Evolutionary conservation across 2,329 filamentous ascomycete species (phyloP).

Genomic region (Aspergillus ochraceus): DNA sequence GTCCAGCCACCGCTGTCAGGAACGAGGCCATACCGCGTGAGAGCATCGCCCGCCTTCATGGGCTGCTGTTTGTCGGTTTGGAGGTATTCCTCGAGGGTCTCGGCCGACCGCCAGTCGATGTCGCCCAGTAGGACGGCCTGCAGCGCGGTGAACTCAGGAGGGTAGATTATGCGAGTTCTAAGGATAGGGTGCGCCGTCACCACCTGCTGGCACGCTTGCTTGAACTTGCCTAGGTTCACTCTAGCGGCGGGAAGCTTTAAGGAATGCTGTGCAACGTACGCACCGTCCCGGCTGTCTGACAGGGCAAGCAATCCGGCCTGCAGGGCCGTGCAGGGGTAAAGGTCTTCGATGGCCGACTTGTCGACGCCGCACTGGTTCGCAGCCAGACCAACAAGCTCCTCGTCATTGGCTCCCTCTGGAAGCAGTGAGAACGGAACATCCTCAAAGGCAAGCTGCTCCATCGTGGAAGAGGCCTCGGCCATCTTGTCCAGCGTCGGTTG

Average conservation of each 20-base stretch:
- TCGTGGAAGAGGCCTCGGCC: slow-evolving; percentile 3
- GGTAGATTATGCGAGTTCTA: slow-evolving; percentile 41
- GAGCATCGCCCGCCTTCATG: neutral
- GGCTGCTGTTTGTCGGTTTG: neutral
- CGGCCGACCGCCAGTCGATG: slow-evolving; percentile 21
- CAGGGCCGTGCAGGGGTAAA: slow-evolving; percentile 32
- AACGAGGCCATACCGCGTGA: slow-evolving; percentile 7
- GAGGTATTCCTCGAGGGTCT: slow-evolving; percentile 2
- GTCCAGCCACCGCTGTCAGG: neutral
- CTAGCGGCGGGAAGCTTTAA: slow-evolving; percentile 25
- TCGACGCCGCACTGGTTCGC: slow-evolving; percentile 20
- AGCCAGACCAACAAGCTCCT: slow-evolving; percentile 6
- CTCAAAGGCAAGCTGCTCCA: slow-evolving; percentile 1
- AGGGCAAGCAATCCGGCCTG: slow-evolving; percentile 21
- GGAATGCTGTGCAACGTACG: slow-evolving; percentile 41
- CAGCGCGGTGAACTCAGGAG: slow-evolving; percentile 13
- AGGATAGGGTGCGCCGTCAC: slow-evolving; percentile 39
- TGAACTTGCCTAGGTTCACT: slow-evolving; percentile 35
- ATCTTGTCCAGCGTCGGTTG: slow-evolving; percentile 9
- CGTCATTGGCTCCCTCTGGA: neutral
- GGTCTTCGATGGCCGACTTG: slow-evolving; percentile 24
- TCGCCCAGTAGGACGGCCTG: slow-evolving; percentile 28
- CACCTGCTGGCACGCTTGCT: slow-evolving; percentile 38
- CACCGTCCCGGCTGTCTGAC: slow-evolving; percentile 35
- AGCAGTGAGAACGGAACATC: slow-evolving; percentile 11